phyloP scores from a whole-genome alignment of 768 basidiomycete genomes.

The Podaxis sp. region DNA sequence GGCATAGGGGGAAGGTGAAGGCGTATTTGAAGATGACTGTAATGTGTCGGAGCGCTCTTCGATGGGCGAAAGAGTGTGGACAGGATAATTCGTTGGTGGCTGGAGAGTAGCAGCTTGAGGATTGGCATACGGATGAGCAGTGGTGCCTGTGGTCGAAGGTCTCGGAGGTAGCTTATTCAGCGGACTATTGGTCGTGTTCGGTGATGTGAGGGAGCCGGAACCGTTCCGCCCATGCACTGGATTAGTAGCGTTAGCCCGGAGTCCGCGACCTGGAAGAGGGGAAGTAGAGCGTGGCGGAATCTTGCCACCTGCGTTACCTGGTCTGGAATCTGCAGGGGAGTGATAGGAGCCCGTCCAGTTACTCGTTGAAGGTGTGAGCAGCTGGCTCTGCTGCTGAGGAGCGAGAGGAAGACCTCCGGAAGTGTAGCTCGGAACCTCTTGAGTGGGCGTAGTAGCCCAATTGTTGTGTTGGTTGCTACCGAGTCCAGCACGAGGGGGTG shows the following conservation, averaged over 20 bases:
- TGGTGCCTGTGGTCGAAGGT: constrained; percentile 38
- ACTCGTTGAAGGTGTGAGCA: constrained; percentile 44
- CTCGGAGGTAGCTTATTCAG: constrained; percentile 46
- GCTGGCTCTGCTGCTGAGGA: constrained; percentile 32
- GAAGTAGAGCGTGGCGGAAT: constrained; percentile 42
- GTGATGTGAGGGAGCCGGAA: constrained; percentile 49
- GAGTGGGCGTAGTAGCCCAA: constrained; percentile 58
- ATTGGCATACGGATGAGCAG: constrained; percentile 60
- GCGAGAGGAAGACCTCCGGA: constrained; percentile 42
- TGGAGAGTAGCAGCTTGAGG: constrained; percentile 43
- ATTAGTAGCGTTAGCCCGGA: constrained; percentile 23
- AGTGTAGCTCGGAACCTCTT: constrained; percentile 50
- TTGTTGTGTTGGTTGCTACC: constrained; percentile 7
- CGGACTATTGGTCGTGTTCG: constrained; percentile 28
- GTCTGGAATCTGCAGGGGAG: constrained; percentile 62
- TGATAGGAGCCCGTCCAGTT: constrained; percentile 48
- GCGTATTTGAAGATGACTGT: constrained; percentile 35
- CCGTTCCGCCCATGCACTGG: constrained; percentile 48
- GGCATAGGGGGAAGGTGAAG: constrained; percentile 50
- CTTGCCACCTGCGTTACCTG: constrained; percentile 48
- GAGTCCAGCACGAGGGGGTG: constrained; percentile 29
- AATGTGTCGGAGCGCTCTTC: constrained; percentile 53
- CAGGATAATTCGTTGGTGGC: constrained; percentile 30
- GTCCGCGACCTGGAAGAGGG: constrained; percentile 38
- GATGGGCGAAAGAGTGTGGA: constrained; percentile 67